Base-by-base conservation (phyloP, 805 yeast species). In the Suhomyces prunicola region DNA sequence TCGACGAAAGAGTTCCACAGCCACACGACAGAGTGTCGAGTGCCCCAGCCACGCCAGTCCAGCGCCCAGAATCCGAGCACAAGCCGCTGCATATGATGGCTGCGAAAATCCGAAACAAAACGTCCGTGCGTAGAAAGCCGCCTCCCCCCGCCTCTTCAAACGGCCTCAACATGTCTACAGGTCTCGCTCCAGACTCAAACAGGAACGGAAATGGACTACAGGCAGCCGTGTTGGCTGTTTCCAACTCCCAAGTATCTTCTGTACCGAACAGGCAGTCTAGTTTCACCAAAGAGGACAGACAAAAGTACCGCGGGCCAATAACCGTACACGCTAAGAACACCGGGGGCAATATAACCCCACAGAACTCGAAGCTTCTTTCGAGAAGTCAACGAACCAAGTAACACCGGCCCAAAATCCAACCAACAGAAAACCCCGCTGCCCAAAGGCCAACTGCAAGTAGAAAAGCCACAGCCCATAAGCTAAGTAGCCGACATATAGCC, bases 351-450 rank as follows among this genome's bases (percentile, higher is more conserved):
- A 75, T 84, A 19, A 83, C 87, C 2, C 71, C 83, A 13, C 72
- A 79, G 79, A 84, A 83, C 63, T 85, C 89, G 5, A 82, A 81
- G 60, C 72, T 86, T 46, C 67, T 85, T 53, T 85, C 88, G 4
- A 69, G 89, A 60, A 79, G 84, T 49, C 72, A 74, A 22, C 68
- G 84, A 55, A 77, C 72, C 51, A 77, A 72, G 62, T 68, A 58
- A 26, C 5, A 23, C 6, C 4, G 26, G 44, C 24, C 7, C 6
- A 35, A 4, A 35, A 35, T 6, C 7, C 19, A 35, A n/a, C 27
- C 27, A 26, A 8, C 7, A 24, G 27, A 24, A 24, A 24, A n/a
- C n/a, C n/a, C n/a, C n/a, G n/a, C n/a, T n/a, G n/a, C n/a, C n/a
- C n/a, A n/a, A n/a, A n/a, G n/a, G n/a, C n/a, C n/a, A n/a, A n/a